These are phyloP conservation scores for Xerocomus nothofagi DNA, from an alignment of 1,284 basidiomycete genomes.

Conservation along the genomic window DNA sequence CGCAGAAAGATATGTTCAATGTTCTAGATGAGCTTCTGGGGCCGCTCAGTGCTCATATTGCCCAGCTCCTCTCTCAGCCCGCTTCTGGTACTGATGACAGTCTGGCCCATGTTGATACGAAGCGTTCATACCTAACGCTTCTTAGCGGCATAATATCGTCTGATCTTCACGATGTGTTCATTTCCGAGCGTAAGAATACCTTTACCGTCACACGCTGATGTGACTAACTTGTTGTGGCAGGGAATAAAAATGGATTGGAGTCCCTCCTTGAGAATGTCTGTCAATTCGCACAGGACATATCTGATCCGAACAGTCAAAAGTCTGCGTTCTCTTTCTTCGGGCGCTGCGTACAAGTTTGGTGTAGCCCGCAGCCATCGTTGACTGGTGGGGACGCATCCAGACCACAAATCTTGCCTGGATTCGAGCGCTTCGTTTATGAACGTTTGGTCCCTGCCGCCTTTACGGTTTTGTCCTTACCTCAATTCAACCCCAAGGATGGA, in stretches of 20 bases:
- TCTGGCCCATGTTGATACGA: conserved; percentile 81
- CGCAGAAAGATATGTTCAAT: conserved; percentile 74
- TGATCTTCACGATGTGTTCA: conserved; percentile 82
- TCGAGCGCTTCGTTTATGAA: conserved; percentile 92
- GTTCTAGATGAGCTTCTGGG: conserved; percentile 91
- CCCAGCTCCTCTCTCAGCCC: conserved; percentile 78
- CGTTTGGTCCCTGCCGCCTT: conserved; percentile 84
- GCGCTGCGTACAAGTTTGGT: conserved; percentile 81
- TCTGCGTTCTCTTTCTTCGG: conserved; percentile 82
- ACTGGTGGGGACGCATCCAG: conserved; percentile 40
- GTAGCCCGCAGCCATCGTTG: conserved; percentile 45
- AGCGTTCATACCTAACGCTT: conserved; percentile 86
- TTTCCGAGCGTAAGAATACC: conserved; percentile 72
- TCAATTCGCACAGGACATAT: conserved; percentile 70
- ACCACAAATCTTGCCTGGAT: conserved; percentile 74
- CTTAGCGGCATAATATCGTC: conserved; percentile 82
- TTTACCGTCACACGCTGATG: conserved; percentile 1
- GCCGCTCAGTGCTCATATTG: conserved; percentile 85
- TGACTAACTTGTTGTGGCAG: conserved; percentile 40
- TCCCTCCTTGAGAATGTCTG: conserved; percentile 73
- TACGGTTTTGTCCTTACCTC: conserved; percentile 73
- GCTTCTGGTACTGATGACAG: conserved; percentile 91
- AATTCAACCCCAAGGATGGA: conserved; percentile 88
- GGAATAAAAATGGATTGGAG: conserved; percentile 81
- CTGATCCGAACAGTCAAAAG: conserved; percentile 77